Conservation (phyloP, 192 early-diverging fungal species). For the Linnemannia hyalina region DNA sequence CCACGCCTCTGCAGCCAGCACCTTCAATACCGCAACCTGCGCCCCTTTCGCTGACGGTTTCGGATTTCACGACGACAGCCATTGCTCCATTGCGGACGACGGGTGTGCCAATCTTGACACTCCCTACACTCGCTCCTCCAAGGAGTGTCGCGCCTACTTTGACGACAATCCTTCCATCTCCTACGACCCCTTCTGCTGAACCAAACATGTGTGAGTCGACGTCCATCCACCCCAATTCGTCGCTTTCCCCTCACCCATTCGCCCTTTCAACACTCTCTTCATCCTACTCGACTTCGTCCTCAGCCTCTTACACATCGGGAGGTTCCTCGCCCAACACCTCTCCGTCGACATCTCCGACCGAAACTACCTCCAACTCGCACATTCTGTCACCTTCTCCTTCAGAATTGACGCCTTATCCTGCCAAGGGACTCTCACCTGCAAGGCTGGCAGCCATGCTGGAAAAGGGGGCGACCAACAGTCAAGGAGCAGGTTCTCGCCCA, state of each 20-base stretch:
- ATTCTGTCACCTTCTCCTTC: slow-evolving; percentile 38
- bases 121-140: not conserved
- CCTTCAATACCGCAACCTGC: slow-evolving; percentile 7
- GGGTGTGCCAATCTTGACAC: slow-evolving; percentile 1
- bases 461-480: slow-evolving; percentile 8
- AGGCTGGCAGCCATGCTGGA: slow-evolving; percentile 35
- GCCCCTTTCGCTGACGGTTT: not conserved
- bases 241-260: slow-evolving; percentile 26
- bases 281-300: slow-evolving; percentile 16
- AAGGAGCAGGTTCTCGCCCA: slow-evolving; percentile 24
- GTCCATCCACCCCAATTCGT: not conserved
- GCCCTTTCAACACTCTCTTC: slow-evolving; percentile 17
- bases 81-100: not conserved
- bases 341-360: slow-evolving; percentile 42
- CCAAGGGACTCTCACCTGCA: slow-evolving; percentile 20
- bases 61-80: not conserved
- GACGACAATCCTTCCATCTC: slow-evolving; percentile 4
- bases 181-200: not conserved
- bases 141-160: not conserved
- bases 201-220: not conserved
- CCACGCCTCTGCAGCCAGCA: not conserved
- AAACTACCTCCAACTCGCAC: slow-evolving; percentile 9
- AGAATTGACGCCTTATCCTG: slow-evolving; percentile 46
- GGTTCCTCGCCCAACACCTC: slow-evolving; percentile 37
- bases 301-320: slow-evolving; percentile 9